A percentile compares a stretch with the other conserved stretches of the same genome.
phyloP scores from a whole-genome alignment of 2,329 filamentous ascomycete species.

The Thermothelomyces thermophilus region DNA sequence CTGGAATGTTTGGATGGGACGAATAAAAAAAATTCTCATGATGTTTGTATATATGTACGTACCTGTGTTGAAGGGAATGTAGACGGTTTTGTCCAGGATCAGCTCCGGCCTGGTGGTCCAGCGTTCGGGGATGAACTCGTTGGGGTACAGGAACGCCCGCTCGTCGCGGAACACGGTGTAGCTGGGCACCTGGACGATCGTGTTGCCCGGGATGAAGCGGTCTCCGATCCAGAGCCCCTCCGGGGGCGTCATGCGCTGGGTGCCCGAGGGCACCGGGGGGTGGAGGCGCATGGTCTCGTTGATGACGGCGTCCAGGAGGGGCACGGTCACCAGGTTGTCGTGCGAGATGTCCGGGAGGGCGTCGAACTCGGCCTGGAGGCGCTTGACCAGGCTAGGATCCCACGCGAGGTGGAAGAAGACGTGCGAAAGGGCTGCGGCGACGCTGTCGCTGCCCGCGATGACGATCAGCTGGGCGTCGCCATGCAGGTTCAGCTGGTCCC shows the following conservation, averaged over 20 bases:
- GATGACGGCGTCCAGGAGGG: constrained; percentile 13
- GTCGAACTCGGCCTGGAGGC: constrained; percentile 19
- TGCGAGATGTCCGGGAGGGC: constrained; percentile 9
- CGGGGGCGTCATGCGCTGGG: constrained; percentile 26
- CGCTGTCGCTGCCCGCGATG: constrained; percentile 22
- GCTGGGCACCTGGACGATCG: constrained; percentile 20
- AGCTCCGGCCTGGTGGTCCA: constrained; percentile 16
- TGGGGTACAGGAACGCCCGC: constrained; percentile 11
- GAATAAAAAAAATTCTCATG: too few species aligned
- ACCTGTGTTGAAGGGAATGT: constrained; percentile 14
- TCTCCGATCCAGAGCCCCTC: constrained; percentile 27
- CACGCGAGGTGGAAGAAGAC: constrained; percentile 21
- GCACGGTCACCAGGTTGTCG: constrained; percentile 10
- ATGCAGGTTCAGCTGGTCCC: constrained; percentile 15
- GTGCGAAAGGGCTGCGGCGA: constrained; percentile 19
- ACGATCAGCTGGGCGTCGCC: constrained; percentile 20
- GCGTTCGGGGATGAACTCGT: constrained; percentile 22
- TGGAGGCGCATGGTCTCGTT: constrained; percentile 14
- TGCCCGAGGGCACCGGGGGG: constrained; percentile 13
- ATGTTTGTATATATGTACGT: neutral
- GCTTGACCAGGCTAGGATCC: constrained; percentile 10
- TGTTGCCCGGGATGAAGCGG: constrained; percentile 21
- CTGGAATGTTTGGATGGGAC: too few species aligned
- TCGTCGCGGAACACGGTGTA: constrained; percentile 21
- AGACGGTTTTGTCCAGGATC: constrained; percentile 7